These are phyloP conservation scores for Pestalotiopsis sp. DNA, from an alignment of 2,329 filamentous ascomycete genomes.

Conservation along the genomic window DNA sequence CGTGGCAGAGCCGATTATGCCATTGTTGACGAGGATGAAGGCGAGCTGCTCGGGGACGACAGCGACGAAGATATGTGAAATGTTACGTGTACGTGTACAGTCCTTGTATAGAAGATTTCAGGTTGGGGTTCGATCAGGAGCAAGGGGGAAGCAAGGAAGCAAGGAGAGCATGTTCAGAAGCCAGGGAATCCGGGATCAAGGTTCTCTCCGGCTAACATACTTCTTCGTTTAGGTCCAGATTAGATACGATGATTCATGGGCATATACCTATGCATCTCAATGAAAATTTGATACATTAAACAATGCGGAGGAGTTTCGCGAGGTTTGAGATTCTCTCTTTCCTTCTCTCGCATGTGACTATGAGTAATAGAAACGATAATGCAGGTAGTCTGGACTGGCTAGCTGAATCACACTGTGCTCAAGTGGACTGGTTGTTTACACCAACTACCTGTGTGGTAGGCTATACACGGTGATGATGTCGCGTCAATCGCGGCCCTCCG, in stretches of 20 bases:
- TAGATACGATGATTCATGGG: background rate
- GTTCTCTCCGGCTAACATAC: background rate
- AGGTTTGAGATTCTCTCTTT: no score
- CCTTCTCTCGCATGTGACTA: no score
- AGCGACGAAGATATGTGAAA: conserved; percentile 81
- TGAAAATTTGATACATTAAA: background rate
- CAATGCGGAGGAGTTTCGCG: background rate
- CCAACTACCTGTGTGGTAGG: no score
- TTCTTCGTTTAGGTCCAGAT: background rate
- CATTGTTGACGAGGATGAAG: conserved; percentile 89
- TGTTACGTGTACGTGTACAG: background rate
- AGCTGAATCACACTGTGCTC: no score
- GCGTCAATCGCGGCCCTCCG: no score
- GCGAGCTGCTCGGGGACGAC: conserved; percentile 90
- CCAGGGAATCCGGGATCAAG: background rate
- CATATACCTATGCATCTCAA: background rate
- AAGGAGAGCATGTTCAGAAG: background rate
- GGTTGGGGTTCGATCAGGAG: background rate
- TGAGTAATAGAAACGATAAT: no score
- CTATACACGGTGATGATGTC: no score
- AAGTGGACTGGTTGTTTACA: no score
- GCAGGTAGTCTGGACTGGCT: no score
- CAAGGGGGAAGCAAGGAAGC: background rate
- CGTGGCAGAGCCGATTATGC: conserved; percentile 86
- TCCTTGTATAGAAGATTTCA: conserved; percentile 9